Percentiles rank a stretch among this genome's conserved stretches.
phyloP scores from a whole-genome alignment of 1,284 basidiomycete genomes.

The Sporisorium scitamineum region DNA sequence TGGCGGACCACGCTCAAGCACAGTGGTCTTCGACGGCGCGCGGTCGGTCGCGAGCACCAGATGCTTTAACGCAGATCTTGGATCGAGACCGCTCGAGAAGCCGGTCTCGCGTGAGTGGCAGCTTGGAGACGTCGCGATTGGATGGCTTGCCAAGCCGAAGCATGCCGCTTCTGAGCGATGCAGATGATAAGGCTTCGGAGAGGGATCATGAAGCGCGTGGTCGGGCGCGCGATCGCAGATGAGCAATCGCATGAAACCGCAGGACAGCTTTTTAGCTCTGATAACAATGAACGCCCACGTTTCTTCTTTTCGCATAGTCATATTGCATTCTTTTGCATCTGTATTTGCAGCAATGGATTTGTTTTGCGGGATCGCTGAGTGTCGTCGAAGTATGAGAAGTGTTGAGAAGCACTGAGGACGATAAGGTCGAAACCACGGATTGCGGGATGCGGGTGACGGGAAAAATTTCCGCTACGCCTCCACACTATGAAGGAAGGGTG shows the following conservation, averaged over 20 bases:
- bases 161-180: neutral
- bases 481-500: conserved; percentile 2
- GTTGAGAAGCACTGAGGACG: neutral
- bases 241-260: neutral
- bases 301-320: neutral
- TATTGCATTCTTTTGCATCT: neutral
- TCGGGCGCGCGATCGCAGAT: conserved; percentile 34
- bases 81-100: conserved; percentile 39
- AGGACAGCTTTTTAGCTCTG: neutral
- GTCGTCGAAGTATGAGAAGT: neutral
- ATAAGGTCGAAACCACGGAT: neutral
- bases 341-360: neutral
- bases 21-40: conserved; percentile 42
- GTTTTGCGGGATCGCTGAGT: neutral
- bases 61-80: conserved; percentile 51
- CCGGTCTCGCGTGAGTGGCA: conserved; percentile 20
- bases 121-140: conserved; percentile 1
- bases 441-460: conserved; percentile 15
- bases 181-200: conserved; percentile 14
- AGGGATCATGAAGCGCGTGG: conserved; percentile 30
- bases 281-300: neutral
- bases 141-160: conserved; percentile 9
- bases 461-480: conserved; percentile 7
- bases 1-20: conserved; percentile 36
- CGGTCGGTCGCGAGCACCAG: conserved; percentile 50